Base-by-base conservation (phyloP, 73 alveolate genomes). In the Uronychia binucleata region DNA sequence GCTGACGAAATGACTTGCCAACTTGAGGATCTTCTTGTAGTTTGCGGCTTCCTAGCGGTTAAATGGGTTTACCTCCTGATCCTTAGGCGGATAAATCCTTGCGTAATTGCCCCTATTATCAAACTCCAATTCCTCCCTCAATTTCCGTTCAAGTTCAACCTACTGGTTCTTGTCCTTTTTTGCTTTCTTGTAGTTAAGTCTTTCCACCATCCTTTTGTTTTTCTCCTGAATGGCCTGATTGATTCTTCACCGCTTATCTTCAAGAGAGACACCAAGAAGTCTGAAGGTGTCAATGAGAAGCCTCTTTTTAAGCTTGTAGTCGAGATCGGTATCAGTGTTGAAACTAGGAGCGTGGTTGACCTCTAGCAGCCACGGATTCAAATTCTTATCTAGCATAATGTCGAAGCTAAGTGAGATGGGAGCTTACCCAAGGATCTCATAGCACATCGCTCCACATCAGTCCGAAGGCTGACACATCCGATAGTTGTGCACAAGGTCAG, bases 321-420 rank as follows among this genome's bases (percentile, higher is more conserved):
- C 98, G 27, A 92, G 75, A 14, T 88, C 90, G 5, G 95, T 87
- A 27, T 93, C 97, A 0, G 97, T 96, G 57, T 91, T 91, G 79
- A 96, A 96, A 28, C 96, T 83, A 26, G 99, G 99, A 33, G 98
- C 94, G 75, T 94, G 98, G 82, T 96, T 96, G 0, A 94, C 97
- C 84, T 96, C 99, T 30, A 96, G 74, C 26, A 96, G 83, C 86
- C 91, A 88, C 0, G 99, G 98, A 30, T 78, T 87, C 31, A 57
- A 34, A 60, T 91, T 76, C 57, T 87, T 59, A 81, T 91, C 94
- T 0, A 91, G 0, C 35, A 82, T 81, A 25, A 91, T 91, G 79
- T 91, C 96, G 58, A 87, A 91, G 0, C 78, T 67, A 13, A 26
- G 26, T 14, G 29, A 13, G 5, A 26, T 26, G 32, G 26, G 29